Base-by-base conservation (phyloP, 331 rosid species). In the Prunus yedoensis region DNA sequence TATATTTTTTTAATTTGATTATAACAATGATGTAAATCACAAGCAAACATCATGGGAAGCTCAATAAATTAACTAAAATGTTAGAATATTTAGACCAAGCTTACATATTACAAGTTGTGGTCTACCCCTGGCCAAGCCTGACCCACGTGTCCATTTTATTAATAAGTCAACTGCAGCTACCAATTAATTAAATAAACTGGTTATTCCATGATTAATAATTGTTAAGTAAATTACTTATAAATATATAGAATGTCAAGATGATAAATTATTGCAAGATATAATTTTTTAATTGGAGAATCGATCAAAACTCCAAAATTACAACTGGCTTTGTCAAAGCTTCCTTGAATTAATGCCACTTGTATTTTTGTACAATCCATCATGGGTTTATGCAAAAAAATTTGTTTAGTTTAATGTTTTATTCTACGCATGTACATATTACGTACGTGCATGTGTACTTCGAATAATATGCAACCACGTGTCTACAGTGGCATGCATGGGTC, bases 371-470 rank as follows among this genome's bases (percentile, higher is more conserved):
- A 27, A 70, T 61, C 53, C 75, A 60, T 45, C 30, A 30, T 62
- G 45, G 50, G 35, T n/a, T 62, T 16, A 3, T 62, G 23, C 68
- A 28, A 16, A 4, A 45, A 45, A 62, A 5, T 47, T 5, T 49
- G 15, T 45, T 23, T 43, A n/a, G 23, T 18, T 18, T 25, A 38
- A 45, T 54, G 62, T 23, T 45, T 21, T 5, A 49, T 11, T 21
- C 79, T 61, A 64, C 13, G 25, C 71, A 57, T 71, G 85, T 54
- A 76, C 85, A 73, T 77, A 28, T 75, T 56, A 50, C 68, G 86
- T 85, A 79, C 86, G 52, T 71, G 74, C 66, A 71, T 66, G 67
- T 76, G 85, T 83, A 74, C 81, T 72, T 70, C 78, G 63, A 84
- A 78, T 75, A 21, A 72, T 65, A 73, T 59, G 76, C 25, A 64